Base-by-base conservation (phyloP, 2,329 filamentous ascomycete genomes). In the Tolypocladium cylindrosporum region DNA sequence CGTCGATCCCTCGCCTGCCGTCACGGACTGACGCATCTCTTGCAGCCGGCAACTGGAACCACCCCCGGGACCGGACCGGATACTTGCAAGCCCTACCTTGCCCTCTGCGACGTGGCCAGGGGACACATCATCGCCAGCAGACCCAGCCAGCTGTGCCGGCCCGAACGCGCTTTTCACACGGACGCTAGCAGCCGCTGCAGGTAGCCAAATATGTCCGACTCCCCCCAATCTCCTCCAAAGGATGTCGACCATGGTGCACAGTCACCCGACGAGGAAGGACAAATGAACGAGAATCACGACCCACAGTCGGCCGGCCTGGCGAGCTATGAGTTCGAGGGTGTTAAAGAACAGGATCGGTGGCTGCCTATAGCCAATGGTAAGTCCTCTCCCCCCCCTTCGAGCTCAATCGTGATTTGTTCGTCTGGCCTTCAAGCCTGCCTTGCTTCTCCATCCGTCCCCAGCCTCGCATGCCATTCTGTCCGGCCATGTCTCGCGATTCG, bases 321-420 rank as follows among this genome's bases (percentile, higher is more conserved):
- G 59, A 86, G 80, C 76, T 91, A 91, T 73, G 93, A 97, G 79
- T 96, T 97, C 74, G 93, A 97, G 79, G 72, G 72, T 54, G 93
- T 97, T 77, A 97, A 97, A 83, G 94, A 99, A 78, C 94, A 99
- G 78, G 94, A 99, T 78, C 83, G 94, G 82, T 99, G 94, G 94
- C 85, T 99, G 74, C 94, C 94, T 74, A 99, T 99, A 84, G 94
- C 94, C 79, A 99, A 99, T 91, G 94, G 94, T 99, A 84, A 84
- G 94, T 94, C 59, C 59, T 62, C 60, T 14, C 59, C 52, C 36
- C 54, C 31, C 45, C 59, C 57, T 43, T 45, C 24, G 53, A 40
- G 48, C 58, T 56, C 21, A 79, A 79, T 81, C 80, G 77, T 78
- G 78, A 72, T 72, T 72, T 68, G 69, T 61, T 66, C 67, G 64